Evolutionary conservation across 805 yeast species (phyloP).

Genomic region (Zygosaccharomyces bailii): DNA sequence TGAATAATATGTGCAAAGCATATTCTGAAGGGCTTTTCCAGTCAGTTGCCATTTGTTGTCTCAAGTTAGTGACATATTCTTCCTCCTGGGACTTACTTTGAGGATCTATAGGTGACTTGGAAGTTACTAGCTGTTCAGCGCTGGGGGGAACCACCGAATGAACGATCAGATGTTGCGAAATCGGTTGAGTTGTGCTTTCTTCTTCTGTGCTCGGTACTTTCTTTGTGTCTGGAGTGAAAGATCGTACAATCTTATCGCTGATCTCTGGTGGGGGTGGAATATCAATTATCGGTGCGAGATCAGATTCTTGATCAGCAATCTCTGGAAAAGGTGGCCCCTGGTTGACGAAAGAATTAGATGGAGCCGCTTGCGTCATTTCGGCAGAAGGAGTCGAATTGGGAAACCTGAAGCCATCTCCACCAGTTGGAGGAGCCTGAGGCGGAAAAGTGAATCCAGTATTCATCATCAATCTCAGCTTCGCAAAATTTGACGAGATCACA

Average conservation of each 20-base stretch:
- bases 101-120: conserved; percentile 14
- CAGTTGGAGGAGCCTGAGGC: conserved; percentile 14
- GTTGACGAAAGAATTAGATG: neutral
- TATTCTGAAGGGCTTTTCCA: conserved; percentile 79
- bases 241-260: conserved; percentile 5
- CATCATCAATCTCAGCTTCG: conserved; percentile 16
- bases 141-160: conserved; percentile 5
- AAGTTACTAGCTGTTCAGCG: conserved; percentile 2
- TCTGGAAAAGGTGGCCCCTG: neutral
- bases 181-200: neutral
- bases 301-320: neutral
- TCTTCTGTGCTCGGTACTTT: neutral
- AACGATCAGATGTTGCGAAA: neutral
- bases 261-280: conserved; percentile 16
- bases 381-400: conserved; percentile 4
- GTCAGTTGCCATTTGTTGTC: conserved; percentile 47
- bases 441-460: conserved; percentile 32
- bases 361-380: neutral
- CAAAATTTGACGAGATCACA: neutral
- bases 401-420: conserved; percentile 10
- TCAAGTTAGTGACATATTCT: conserved; percentile 29
- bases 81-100: conserved; percentile 21
- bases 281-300: conserved; percentile 12
- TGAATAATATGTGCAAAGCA: conserved; percentile 88
- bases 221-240: neutral